Evolutionary conservation across 148 eudicot species (phyloP).

Genomic region (Selenicereus undatus): DNA sequence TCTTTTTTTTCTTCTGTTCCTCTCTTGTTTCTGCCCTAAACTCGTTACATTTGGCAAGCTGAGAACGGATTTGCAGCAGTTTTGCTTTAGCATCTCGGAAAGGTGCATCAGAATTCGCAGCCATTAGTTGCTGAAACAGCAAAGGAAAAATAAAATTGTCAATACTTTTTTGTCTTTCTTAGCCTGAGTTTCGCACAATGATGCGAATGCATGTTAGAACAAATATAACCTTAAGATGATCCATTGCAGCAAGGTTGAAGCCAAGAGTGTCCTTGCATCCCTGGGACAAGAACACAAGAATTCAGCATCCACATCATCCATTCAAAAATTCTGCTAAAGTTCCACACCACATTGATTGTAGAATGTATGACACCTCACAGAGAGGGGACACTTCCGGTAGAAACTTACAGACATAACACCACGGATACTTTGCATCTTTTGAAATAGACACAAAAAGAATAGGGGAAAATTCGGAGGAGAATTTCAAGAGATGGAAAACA

Average conservation of each 20-base stretch:
- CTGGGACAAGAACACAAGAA: constrained; percentile 36
- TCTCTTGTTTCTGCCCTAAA: constrained; percentile 39
- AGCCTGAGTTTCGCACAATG: background rate
- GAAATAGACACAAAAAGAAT: no score
- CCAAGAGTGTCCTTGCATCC: constrained; percentile 90
- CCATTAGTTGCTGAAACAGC: constrained; percentile 79
- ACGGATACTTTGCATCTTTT: no score
- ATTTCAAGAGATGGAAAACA: no score
- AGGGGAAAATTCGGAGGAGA: no score
- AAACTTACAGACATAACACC: no score
- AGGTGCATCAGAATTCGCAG: constrained; percentile 66
- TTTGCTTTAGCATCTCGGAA: constrained; percentile 76
- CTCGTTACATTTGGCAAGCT: constrained; percentile 45
- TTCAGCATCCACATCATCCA: background rate
- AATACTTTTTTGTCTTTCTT: background rate
- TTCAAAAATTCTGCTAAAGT: background rate
- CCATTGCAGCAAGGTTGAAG: constrained; percentile 95
- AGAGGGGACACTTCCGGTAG: background rate
- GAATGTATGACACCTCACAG: background rate
- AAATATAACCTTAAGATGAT: constrained; percentile 65
- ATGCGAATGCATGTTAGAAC: background rate
- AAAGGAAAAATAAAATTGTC: background rate
- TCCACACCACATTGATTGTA: background rate
- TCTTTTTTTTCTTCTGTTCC: constrained; percentile 74
- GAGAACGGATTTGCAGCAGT: constrained; percentile 64